phyloP scores from a whole-genome alignment of 2,329 filamentous ascomycete species.

The Penicillium hordei region DNA sequence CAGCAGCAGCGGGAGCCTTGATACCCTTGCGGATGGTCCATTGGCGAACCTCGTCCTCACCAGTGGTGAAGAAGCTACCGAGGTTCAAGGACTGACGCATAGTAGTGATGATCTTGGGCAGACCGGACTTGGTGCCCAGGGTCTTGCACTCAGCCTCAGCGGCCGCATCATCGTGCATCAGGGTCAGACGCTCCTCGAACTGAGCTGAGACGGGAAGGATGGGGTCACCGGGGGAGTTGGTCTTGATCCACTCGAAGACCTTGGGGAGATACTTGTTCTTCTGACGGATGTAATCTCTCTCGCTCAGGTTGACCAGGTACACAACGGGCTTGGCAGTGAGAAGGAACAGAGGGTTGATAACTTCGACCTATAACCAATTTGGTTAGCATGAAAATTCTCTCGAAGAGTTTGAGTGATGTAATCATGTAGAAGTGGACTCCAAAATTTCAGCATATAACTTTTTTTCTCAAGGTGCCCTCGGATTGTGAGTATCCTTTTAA shows the following conservation, averaged over 20 bases:
- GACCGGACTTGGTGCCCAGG: conserved; percentile 78
- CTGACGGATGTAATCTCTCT: conserved; percentile 95
- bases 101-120: conserved; percentile 86
- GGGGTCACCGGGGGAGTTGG: conserved; percentile 80
- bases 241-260: conserved; percentile 93
- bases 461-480: conserved; percentile 86
- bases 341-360: conserved; percentile 94
- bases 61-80: conserved; percentile 95
- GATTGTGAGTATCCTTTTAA: conserved; percentile 59
- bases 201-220: conserved; percentile 90
- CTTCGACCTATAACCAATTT: conserved; percentile 69
- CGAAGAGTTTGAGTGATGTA: conserved; percentile 17
- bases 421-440: conserved; percentile 20
- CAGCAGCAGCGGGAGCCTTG: conserved; percentile 95
- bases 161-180: conserved; percentile 73
- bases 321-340: conserved; percentile 96
- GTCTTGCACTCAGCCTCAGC: conserved; percentile 84
- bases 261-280: conserved; percentile 99
- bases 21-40: conserved; percentile 96
- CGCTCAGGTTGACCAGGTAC: conserved; percentile 93
- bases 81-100: conserved; percentile 93
- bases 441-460: conserved; percentile 67
- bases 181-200: conserved; percentile 88
- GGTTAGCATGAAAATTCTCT: conserved; percentile 23
- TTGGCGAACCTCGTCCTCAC: conserved; percentile 92